phyloP scores from a whole-genome alignment of 2,329 filamentous ascomycete genomes.

The Penicillium sp. region DNA sequence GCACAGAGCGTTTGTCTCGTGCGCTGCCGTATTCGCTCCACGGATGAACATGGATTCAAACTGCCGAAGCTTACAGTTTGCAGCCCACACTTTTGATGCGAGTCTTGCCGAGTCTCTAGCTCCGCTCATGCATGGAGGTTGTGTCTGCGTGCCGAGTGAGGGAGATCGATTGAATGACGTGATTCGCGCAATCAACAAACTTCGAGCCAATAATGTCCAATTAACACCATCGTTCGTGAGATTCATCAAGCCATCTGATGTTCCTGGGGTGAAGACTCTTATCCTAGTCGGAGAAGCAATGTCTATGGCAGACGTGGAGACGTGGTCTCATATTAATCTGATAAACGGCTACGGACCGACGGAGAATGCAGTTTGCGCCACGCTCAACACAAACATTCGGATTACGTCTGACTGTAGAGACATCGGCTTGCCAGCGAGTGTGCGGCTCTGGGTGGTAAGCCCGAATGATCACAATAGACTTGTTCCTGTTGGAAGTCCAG shows the following conservation, averaged over 20 bases:
- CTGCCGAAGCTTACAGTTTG: constrained; percentile 63
- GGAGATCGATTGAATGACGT: constrained; percentile 56
- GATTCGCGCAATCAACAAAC: constrained; percentile 55
- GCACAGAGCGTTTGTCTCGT: constrained; percentile 63
- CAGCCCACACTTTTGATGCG: constrained; percentile 62
- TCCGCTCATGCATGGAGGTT: constrained; percentile 61
- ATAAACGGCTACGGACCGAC: constrained; percentile 53
- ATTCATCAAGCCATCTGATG: constrained; percentile 48
- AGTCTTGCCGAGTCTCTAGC: constrained; percentile 60
- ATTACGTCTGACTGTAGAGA: constrained; percentile 38
- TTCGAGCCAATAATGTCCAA: constrained; percentile 59
- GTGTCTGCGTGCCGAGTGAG: constrained; percentile 62
- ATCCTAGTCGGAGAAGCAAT: constrained; percentile 56
- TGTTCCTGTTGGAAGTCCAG: constrained; percentile 47
- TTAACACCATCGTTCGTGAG: constrained; percentile 65
- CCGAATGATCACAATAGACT: constrained; percentile 45
- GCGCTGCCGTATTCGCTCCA: constrained; percentile 58
- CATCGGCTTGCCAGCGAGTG: constrained; percentile 42
- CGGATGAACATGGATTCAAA: constrained; percentile 54
- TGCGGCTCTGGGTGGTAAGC: constrained; percentile 46
- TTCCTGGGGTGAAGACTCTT: constrained; percentile 50
- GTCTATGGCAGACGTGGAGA: constrained; percentile 46
- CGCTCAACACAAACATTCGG: constrained; percentile 40
- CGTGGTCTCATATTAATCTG: constrained; percentile 44
- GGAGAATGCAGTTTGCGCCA: constrained; percentile 44